Base-by-base conservation (phyloP, 306 rosid species). In the Mucuna pruriens region DNA sequence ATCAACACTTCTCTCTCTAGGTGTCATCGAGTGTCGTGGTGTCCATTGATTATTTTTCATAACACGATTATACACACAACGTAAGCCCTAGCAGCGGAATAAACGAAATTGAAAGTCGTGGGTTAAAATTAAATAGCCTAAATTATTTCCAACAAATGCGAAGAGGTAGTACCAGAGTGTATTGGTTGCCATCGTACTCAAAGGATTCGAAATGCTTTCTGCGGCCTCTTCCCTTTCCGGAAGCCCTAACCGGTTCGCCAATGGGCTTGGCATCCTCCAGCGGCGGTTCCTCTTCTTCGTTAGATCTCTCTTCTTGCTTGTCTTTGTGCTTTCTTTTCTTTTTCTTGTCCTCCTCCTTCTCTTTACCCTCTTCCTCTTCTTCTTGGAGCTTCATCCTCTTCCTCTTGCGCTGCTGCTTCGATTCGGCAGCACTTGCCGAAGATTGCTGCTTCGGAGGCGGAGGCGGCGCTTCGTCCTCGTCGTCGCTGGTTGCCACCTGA, bases 261-360 rank as follows among this genome's bases (percentile, higher is more conserved):
- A 96, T 74, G 39, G 98, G 97, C 80, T 88, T 93, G 40, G 95
- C 95, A n/a, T 91, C 97, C 33, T 91, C 97, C n/a, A 39, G 80
- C 51, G 80, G 78, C 20, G 75, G 79, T 61, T 90, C 98, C 2
- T 84, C 97, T 51, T 75, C 88, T 8, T 80, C 76, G 0, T 48
- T 17, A 11, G 52, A 74, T 20, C 29, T 38, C 3, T 70, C 87
- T n/a, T 89, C 74, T 7, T 77, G 26, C 57, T 62, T 52, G 52
- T 66, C 65, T 10, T 31, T 55, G 3, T 8, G 48, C 36, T 54
- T 79, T 17, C 36, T 80, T 62, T 70, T 70, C 71, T 29, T 70
- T 1, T 48, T 69, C 23, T 75, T 45, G 1, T 73, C 80, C 7
- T 81, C 75, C 12, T 81, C 42, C 4, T 45, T 39, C 0, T 48